Evolutionary conservation across 2,329 filamentous ascomycete genomes (phyloP).

Genomic region (Phoma sp.): DNA sequence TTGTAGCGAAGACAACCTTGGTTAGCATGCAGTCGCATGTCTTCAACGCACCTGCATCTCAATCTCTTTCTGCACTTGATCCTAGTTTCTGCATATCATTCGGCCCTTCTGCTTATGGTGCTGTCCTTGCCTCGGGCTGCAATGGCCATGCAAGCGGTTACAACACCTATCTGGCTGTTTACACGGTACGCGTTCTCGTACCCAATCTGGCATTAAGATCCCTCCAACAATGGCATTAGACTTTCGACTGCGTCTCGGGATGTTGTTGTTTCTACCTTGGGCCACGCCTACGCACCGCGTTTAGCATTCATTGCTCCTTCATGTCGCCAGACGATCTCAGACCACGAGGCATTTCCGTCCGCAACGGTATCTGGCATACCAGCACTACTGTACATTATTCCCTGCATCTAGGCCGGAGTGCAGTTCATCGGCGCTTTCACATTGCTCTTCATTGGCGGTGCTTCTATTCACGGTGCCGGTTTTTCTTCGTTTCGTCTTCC

Average conservation of each 20-base stretch:
- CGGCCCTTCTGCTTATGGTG: conserved; percentile 8
- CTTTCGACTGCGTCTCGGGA: not conserved
- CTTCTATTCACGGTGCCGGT: conserved; percentile 4
- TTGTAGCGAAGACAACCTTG: not conserved
- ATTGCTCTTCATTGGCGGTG: conserved; percentile 2
- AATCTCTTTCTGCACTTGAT: not conserved
- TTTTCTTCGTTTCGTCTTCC: conserved; percentile 17
- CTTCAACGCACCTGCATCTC: not conserved
- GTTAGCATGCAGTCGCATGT: conserved; percentile 1
- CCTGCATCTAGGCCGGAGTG: conserved; percentile 17
- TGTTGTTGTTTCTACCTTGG: not conserved
- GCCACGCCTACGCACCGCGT: not conserved
- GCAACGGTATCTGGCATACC: conserved; percentile 21
- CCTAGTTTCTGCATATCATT: conserved; percentile 1
- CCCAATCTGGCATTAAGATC: not conserved
- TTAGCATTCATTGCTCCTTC: not conserved
- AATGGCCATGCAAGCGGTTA: not conserved
- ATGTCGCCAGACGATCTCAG: not conserved
- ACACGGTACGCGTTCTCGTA: not conserved
- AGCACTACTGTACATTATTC: conserved; percentile 8
- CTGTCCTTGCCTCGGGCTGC: not conserved
- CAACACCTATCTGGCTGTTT: not conserved
- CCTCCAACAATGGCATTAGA: not conserved
- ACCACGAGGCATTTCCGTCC: not conserved
- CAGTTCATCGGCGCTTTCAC: conserved; percentile 7